Evolutionary conservation across 805 yeast species (phyloP).

Genomic region (Diddensiella santjacobensis): DNA sequence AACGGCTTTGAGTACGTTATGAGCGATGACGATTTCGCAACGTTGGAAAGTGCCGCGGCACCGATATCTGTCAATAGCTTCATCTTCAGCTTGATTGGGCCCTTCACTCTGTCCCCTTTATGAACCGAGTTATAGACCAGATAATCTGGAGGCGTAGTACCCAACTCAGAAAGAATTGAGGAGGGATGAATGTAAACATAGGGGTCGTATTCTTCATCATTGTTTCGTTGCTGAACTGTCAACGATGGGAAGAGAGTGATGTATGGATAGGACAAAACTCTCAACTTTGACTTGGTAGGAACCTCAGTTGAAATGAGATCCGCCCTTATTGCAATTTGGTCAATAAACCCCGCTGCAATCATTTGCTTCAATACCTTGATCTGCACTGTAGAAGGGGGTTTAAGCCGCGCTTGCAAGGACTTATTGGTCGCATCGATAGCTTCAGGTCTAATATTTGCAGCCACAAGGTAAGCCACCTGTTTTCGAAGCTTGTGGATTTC

Average conservation of each 20-base stretch:
- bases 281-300: conserved; percentile 53
- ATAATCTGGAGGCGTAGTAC: conserved; percentile 74
- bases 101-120: conserved; percentile 44
- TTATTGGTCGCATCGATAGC: conserved; percentile 42
- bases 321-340: conserved; percentile 82
- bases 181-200: conserved; percentile 76
- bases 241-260: conserved; percentile 45
- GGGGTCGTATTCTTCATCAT: conserved; percentile 42
- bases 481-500: conserved; percentile 78
- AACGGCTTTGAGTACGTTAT: conserved; percentile 86
- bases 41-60: conserved; percentile 70
- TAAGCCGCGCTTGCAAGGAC: conserved; percentile 50
- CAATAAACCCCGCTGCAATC: conserved; percentile 88
- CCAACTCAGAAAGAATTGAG: conserved; percentile 57
- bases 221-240: conserved; percentile 22
- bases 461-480: conserved; percentile 75
- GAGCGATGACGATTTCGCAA: conserved; percentile 69
- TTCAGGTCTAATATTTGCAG: conserved; percentile 41
- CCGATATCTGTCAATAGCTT: conserved; percentile 70
- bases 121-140: conserved; percentile 70
- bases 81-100: conserved; percentile 43
- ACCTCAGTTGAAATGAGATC: conserved; percentile 67
- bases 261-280: conserved; percentile 51
- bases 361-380: conserved; percentile 81
- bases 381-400: conserved; percentile 66